Base-by-base conservation (phyloP, 306 rosid species). In the Phaseolus lunatus region DNA sequence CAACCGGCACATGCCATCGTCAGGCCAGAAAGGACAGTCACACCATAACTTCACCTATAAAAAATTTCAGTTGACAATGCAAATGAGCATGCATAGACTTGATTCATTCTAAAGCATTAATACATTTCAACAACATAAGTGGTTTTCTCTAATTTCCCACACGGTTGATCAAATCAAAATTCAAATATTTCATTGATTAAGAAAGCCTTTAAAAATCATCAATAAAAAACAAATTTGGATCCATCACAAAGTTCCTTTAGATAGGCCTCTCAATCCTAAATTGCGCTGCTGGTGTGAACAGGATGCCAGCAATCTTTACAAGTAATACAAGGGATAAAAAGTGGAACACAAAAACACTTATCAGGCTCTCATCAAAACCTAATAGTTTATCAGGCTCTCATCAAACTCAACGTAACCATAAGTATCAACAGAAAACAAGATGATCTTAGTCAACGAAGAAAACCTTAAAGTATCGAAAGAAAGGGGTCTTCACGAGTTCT, bases 1-100 rank as follows among this genome's bases (percentile, higher is more conserved):
- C 91, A 95, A 82, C 61, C 89, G 90, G 81, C 99, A 95, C 99
- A 95, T 95, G 39, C 99, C 99, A 83, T 95, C 99, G 37, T 95
- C 97, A 24, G 96, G 99, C 99, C 99, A 95, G 78, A 92, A 95
- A 23, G 97, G 99, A 82, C 99, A 95, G 85, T 95, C 94, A 31
- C 99, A 95, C 99, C 97, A 91, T 45, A 95, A 83, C 81, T 95
- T 95, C 18, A 58, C 98, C 99, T 92, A 43, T 47, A 58, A 50
- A 68, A 70, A 54, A 16, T 23, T 47, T 66, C 47, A 73, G 61
- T 56, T 27, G 44, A 70, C 1, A 82, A 71, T 24, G n/a, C 37
- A 54, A 14, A 56, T 5, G 39, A 37, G n/a, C 15, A 20, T 54
- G 54, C 52, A 58, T 29, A 14, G 63, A 69, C 54, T 48, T 4